phyloP scores from a whole-genome alignment of 2,329 filamentous ascomycete species.

The Diaporthe ampelina region DNA sequence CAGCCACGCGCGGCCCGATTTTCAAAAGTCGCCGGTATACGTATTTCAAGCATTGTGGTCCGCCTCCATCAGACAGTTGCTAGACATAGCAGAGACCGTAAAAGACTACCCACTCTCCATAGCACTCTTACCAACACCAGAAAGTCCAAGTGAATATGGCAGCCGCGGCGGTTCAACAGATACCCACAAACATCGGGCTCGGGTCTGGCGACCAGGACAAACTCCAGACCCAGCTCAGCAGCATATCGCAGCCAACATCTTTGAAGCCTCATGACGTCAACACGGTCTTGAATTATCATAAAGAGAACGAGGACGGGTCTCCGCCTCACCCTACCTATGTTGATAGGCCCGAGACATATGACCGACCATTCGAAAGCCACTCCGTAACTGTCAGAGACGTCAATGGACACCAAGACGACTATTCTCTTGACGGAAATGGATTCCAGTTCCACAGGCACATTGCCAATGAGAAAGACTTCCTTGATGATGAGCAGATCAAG shows the following conservation, averaged over 20 bases:
- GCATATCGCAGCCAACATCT: constrained; percentile 3
- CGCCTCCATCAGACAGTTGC: not conserved
- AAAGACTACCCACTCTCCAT: not conserved
- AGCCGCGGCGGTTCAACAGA: constrained; percentile 10
- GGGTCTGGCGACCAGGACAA: not conserved
- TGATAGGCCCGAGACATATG: constrained; percentile 19
- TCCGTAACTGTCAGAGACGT: constrained; percentile 66
- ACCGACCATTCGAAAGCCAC: constrained; percentile 2
- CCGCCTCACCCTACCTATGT: constrained; percentile 14
- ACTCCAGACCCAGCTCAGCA: constrained; percentile 7
- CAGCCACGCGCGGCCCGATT: not conserved
- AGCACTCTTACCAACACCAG: not conserved
- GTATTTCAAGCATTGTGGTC: constrained; percentile 14
- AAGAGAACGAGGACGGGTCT: constrained; percentile 17
- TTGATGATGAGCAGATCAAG: constrained; percentile 56
- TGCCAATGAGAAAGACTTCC: constrained; percentile 65
- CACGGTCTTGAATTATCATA: constrained; percentile 8
- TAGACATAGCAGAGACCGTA: not conserved
- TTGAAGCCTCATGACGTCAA: constrained; percentile 30
- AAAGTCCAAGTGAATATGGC: not conserved
- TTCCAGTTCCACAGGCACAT: constrained; percentile 70
- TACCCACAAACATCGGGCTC: constrained; percentile 10
- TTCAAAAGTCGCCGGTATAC: constrained; percentile 8
- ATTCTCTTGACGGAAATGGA: constrained; percentile 64
- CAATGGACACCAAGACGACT: constrained; percentile 76